Evolutionary conservation across 169 alveolate genomes (phyloP).

Genomic region (Plasmodium gonderi): DNA sequence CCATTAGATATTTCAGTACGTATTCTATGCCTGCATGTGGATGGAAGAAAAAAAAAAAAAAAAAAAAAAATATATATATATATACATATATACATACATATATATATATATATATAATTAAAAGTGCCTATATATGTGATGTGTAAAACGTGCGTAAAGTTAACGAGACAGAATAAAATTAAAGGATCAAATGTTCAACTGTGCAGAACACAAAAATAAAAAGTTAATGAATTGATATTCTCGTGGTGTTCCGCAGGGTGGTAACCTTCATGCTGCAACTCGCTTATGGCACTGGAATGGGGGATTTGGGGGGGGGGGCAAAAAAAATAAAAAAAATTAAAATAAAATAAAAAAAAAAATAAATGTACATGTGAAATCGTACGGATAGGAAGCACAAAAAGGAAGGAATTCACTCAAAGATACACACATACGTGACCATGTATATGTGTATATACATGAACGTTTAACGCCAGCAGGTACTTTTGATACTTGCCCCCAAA

Average conservation of each 20-base stretch:
- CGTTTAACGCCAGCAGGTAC: background rate
- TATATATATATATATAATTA: no score
- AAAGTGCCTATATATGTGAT: no score
- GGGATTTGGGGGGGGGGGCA: background rate
- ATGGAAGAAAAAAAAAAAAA: background rate
- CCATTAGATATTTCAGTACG: conserved; percentile 54
- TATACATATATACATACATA: no score
- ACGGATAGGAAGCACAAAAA: background rate
- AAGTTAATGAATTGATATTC: background rate
- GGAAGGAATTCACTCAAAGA: background rate
- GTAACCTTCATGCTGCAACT: conserved; percentile 66
- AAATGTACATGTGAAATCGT: background rate
- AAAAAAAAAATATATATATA: no score
- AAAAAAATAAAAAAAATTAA: background rate
- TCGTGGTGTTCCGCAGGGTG: background rate
- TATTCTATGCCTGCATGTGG: conserved; percentile 51
- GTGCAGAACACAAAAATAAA: background rate
- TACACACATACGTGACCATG: background rate
- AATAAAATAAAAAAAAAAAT: background rate
- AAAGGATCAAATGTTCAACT: background rate
- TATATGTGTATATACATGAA: background rate
- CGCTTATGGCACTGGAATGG: conserved; percentile 53
- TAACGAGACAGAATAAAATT: background rate
- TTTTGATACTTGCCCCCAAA: no score
- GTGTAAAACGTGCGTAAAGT: background rate